A percentile compares a stretch with the other conserved stretches of the same genome.
Conservation (phyloP, 306 rosid species). For the Malus sylvestris region DNA sequence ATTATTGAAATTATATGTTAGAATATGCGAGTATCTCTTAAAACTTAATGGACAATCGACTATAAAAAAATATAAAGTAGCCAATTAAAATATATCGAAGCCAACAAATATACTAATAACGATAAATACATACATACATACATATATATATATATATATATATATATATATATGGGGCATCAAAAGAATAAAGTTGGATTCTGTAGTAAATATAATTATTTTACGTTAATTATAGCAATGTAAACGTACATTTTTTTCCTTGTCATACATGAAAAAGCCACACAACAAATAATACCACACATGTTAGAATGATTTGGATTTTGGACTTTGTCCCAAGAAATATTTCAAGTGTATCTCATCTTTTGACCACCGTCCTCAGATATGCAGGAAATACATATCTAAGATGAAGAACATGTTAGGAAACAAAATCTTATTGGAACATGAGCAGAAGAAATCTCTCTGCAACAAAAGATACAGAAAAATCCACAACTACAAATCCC, state of each 20-base stretch:
- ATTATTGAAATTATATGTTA: too few species aligned
- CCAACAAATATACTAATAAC: too few species aligned
- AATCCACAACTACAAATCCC: background rate
- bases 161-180: too few species aligned
- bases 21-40: too few species aligned
- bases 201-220: too few species aligned
- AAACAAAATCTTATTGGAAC: background rate
- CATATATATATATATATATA: fast-evolving
- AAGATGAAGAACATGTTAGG: background rate
- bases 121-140: too few species aligned
- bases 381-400: background rate
- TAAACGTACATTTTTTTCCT: background rate
- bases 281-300: background rate
- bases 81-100: too few species aligned
- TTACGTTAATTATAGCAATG: background rate
- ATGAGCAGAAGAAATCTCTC: slow-evolving; percentile 9
- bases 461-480: background rate
- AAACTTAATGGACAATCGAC: too few species aligned
- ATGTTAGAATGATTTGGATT: background rate
- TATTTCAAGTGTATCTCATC: background rate
- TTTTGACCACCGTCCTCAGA: background rate
- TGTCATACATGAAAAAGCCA: background rate
- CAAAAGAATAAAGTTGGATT: too few species aligned
- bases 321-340: background rate
- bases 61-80: too few species aligned